These are phyloP conservation scores for Cornus florida DNA, from an alignment of 148 eudicot species.

Conservation along the genomic window DNA sequence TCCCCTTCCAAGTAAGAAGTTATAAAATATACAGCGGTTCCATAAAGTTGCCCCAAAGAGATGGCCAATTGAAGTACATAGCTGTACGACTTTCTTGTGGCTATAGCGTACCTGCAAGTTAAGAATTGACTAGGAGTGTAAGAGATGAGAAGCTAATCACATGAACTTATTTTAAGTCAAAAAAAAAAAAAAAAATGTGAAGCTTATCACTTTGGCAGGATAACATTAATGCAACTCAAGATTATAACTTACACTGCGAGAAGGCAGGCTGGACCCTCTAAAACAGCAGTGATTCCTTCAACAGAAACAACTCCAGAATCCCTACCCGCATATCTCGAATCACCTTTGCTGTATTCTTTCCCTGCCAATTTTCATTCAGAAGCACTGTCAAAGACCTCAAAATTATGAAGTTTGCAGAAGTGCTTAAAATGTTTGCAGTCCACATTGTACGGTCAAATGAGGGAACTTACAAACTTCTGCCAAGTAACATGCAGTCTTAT, in stretches of 20 bases:
- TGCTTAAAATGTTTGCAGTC: too few relatives aligned
- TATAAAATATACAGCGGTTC: slow-evolving; percentile 68
- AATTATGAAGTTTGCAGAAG: not conserved
- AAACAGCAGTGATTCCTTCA: slow-evolving; percentile 77
- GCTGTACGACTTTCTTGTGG: slow-evolving; percentile 66
- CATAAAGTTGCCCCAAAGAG: slow-evolving; percentile 87
- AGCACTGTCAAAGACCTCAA: not conserved
- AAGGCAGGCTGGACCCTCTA: slow-evolving; percentile 85
- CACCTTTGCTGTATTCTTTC: slow-evolving; percentile 97
- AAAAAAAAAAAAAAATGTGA: too few relatives aligned
- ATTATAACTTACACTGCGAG: slow-evolving; percentile 68
- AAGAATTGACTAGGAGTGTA: slow-evolving; percentile 3
- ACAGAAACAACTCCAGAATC: slow-evolving; percentile 71
- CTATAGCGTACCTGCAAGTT: slow-evolving; percentile 83
- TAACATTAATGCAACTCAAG: too few relatives aligned
- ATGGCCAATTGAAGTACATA: slow-evolving; percentile 70
- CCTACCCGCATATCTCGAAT: slow-evolving; percentile 81
- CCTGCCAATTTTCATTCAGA: slow-evolving; percentile 36
- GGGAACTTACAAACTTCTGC: slow-evolving; percentile 83
- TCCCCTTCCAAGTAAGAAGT: slow-evolving; percentile 81
- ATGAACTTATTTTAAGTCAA: too few relatives aligned
- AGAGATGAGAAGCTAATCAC: too few relatives aligned
- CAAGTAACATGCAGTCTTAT: slow-evolving; percentile 56
- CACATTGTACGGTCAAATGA: not conserved
- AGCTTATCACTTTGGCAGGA: too few relatives aligned